These are phyloP conservation scores for Apophysomyces sp. DNA, from an alignment of 371 early-diverging fungal species.

Conservation along the genomic window DNA sequence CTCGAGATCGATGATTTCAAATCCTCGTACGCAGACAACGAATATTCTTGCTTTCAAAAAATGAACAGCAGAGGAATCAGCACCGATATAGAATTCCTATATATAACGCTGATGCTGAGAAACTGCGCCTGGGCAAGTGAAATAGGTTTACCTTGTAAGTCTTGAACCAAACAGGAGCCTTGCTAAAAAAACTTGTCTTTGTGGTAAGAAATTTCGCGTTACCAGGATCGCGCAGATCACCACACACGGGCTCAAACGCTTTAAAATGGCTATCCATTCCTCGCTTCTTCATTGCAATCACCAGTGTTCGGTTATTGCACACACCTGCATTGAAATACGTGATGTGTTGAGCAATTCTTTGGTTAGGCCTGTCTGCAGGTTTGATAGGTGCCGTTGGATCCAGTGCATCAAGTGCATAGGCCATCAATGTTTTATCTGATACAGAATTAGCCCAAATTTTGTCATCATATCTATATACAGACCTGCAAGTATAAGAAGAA, in stretches of 20 bases:
- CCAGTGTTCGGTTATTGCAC: slow-evolving; percentile 53
- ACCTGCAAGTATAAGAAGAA: slow-evolving; percentile 38
- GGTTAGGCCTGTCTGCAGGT: slow-evolving; percentile 28
- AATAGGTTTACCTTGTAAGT: slow-evolving; percentile 18
- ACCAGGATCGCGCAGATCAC: slow-evolving; percentile 37
- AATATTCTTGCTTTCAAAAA: slow-evolving; percentile 72
- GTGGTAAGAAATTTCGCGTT: slow-evolving; percentile 36
- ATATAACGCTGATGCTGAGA: too few species aligned
- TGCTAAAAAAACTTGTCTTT: slow-evolving; percentile 44
- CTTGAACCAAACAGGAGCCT: slow-evolving; percentile 46
- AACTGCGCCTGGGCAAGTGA: too few species aligned
- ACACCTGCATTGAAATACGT: slow-evolving; percentile 74
- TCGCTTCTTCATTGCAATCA: slow-evolving; percentile 55
- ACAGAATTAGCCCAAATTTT: neutral
- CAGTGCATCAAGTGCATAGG: slow-evolving; percentile 68
- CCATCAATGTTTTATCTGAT: slow-evolving; percentile 69
- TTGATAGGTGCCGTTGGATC: slow-evolving; percentile 45
- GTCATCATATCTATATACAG: neutral
- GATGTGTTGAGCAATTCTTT: slow-evolving; percentile 60
- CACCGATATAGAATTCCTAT: slow-evolving; percentile 81
- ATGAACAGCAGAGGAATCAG: slow-evolving; percentile 72
- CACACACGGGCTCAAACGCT: slow-evolving; percentile 38
- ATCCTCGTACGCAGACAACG: slow-evolving; percentile 79
- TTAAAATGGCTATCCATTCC: slow-evolving; percentile 47
- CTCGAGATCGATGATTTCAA: slow-evolving; percentile 83